Base-by-base conservation (phyloP, 495 filamentous ascomycete species). In the Tuber indicum region DNA sequence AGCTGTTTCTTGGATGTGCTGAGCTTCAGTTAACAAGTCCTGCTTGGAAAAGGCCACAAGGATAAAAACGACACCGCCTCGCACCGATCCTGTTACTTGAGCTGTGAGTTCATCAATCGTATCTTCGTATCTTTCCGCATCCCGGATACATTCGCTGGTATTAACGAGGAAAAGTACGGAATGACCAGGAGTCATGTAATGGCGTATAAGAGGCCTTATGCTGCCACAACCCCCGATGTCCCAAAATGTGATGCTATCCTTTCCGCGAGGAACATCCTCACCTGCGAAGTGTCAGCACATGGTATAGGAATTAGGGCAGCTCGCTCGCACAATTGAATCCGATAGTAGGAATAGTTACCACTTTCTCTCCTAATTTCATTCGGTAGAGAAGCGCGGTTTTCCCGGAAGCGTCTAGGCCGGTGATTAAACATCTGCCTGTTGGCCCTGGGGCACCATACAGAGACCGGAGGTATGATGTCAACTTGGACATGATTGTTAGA, bases 181-280 rank as follows among this genome's bases (percentile, higher is more conserved):
- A 21, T 72, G 49, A 16, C 76, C 78, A 19, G 72, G 76, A 10
- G 6, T 3, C 78, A 78, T 80, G 17, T 80, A 80, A 36, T 78
- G 43, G 19, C 76, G 78, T 12, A 79, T 21, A 12, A 80, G 73
- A 3, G 78, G 78, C 19, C 76, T 70, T 26, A 80, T 78, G 46
- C 46, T 78, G n/a, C 75, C 78, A 62, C 78, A 80, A 32, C 78
- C 78, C 39, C 78, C 78, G 7, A 80, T 23, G n/a, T 80, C 78
- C 78, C 78, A 80, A 52, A 80, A 80, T 2, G 26, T 36, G 19
- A 80, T 47, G 36, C 26, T 45, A 12, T 78, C 76, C 0, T 39
- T 26, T 39, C 76, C 78, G 14, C 72, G 21, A 3, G 16, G 46
- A 19, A 80, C 52, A 16, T 75, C 70, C 23, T 80, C 78, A 39